Base-by-base conservation (phyloP, 2,329 filamentous ascomycete species). In the Dissoconium aciculare region DNA sequence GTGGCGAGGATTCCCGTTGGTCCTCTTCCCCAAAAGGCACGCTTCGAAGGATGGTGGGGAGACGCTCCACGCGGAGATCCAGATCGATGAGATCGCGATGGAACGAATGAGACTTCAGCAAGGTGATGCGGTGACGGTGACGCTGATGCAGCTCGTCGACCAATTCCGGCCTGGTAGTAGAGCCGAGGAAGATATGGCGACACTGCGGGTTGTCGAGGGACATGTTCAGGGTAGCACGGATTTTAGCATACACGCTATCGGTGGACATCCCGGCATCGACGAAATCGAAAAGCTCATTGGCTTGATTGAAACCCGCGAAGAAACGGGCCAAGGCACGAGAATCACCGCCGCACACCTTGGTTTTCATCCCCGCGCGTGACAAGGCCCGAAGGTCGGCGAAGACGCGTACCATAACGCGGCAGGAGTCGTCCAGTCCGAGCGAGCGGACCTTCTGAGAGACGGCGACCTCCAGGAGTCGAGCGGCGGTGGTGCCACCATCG, bases 101-200 rank as follows among this genome's bases (percentile, higher is more conserved):
- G 37, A 69, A 67, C 2, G 54, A 53, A 14, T 63, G 50, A n/a
- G 59, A 60, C 35, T 60, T 61, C 26, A 75, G 47, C 8, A 74
- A 62, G 1, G 69, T 74, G 35, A 74, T 62, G 2, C 46, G 39
- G 14, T 67, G 58, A 5, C 52, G 49, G n/a, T n/a, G 34, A 61
- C 58, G 26, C 62, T 63, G 26, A 53, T 55, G 42, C 67, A 66
- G 5, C 66, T 64, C 4, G 60, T 64, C 15, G 62, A 27, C 72
- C 52, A 45, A 75, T 74, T 30, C 65, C 64, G 14, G 58, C 58
- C 41, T 76, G 68, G 40, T 75, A 70, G 42, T 71, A 76, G 64
- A 70, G 4, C 69, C 73, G 34, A 74, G 69, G 44, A 68, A 69
- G 19, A 78, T 71, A 45, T 74, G 71, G 41, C 68, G 70, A 55